A percentile compares a stretch with the other conserved stretches of the same genome.
Conservation (phyloP, 306 rosid species). For the Cicer chorassanicum region DNA sequence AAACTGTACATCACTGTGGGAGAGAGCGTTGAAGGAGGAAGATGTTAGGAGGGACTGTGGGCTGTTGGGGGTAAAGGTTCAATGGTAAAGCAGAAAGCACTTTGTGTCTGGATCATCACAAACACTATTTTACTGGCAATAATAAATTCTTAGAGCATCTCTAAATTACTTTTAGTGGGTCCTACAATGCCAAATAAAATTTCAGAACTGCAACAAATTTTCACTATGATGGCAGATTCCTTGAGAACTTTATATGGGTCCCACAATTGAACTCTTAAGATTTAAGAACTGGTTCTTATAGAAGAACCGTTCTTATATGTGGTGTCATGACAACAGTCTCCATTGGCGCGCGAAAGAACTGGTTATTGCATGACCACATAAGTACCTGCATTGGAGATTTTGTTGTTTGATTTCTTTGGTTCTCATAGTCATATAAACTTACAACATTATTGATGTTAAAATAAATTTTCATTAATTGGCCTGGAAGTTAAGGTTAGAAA, state of each 20-base stretch:
- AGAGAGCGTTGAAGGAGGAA: slow-evolving; percentile 2
- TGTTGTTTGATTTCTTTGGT: slow-evolving; percentile 2
- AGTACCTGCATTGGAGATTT: neutral
- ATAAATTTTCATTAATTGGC: neutral
- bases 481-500: neutral
- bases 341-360: neutral
- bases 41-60: neutral
- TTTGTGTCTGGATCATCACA: neutral
- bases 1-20: neutral
- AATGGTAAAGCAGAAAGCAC: neutral
- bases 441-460: neutral
- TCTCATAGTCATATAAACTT: slow-evolving; percentile 12
- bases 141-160: slow-evolving; percentile 1
- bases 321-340: neutral
- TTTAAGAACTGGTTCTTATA: neutral
- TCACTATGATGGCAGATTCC: neutral
- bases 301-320: slow-evolving; percentile 9
- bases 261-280: neutral
- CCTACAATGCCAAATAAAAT: slow-evolving; percentile 8
- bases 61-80: neutral
- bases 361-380: neutral
- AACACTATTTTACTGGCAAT: neutral
- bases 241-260: neutral
- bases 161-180: slow-evolving; percentile 12
- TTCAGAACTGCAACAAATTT: neutral